Conservation (phyloP, 331 rosid species). For the Acacia concinna region DNA sequence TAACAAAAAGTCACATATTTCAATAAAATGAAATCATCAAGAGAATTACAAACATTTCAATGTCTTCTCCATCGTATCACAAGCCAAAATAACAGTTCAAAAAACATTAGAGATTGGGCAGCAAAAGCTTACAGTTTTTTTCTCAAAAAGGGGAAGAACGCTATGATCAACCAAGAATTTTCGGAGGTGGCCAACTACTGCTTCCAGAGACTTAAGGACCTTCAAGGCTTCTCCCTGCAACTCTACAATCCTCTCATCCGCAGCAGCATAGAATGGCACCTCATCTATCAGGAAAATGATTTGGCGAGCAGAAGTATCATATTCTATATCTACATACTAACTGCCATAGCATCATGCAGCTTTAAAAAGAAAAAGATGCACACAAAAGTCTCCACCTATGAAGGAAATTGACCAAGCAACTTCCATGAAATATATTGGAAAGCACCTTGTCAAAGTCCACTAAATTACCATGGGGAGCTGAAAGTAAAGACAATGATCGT, state of each 20-base stretch:
- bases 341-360: conserved; percentile 4
- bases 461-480: background rate
- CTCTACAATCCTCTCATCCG: conserved; percentile 91
- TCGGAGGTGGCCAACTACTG: conserved; percentile 79
- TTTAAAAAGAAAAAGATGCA: conserved; percentile 2
- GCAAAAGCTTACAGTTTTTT: conserved; percentile 64
- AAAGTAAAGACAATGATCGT: conserved; percentile 9
- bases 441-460: background rate
- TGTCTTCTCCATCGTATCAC: conserved; percentile 28
- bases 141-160: conserved; percentile 92
- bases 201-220: conserved; percentile 86
- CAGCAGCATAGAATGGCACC: conserved; percentile 59
- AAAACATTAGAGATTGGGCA: background rate
- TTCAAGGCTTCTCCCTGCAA: conserved; percentile 89
- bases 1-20: conserved; percentile 22
- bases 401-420: background rate
- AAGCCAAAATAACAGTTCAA: conserved; percentile 19
- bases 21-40: conserved; percentile 35
- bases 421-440: conserved; percentile 1
- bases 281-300: conserved; percentile 61
- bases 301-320: conserved; percentile 30
- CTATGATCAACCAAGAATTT: conserved; percentile 93
- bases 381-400: background rate
- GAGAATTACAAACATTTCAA: conserved; percentile 45
- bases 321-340: conserved; percentile 17